Base-by-base conservation (phyloP, 768 basidiomycete genomes). In the Filobasidium wieringae region DNA sequence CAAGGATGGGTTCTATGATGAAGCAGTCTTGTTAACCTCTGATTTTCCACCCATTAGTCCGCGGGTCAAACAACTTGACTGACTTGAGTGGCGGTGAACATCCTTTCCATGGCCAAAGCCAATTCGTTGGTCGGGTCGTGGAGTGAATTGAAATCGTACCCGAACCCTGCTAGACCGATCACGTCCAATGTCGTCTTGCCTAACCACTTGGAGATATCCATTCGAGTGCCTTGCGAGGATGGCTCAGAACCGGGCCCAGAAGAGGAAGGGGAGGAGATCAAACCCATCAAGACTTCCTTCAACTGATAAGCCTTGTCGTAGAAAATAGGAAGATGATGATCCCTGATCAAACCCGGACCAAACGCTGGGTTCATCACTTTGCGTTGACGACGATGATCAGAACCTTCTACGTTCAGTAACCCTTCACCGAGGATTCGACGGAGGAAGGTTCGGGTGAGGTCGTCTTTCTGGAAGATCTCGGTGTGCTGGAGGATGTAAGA, bases 101-200 rank as follows among this genome's bases (percentile, higher is more conserved):
- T 68, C 15, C 63, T 58, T 11, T 64, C 72, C 17, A 81, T 83
- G 4, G 82, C 78, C 56, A 79, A 84, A 58, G 90, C 90, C 83
- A 91, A 87, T 55, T 89, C 86, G 66, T 83, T 86, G 71, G 88
- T 87, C 0, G 88, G 87, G 43, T 87, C 79, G 45, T 85, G 79
- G 33, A 93, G 84, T 1, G 90, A 83, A 60, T 86, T 82, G 76
- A 95, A 90, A 57, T 84, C 78, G 66, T 92, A 80, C 64, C 71
- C 76, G 67, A 92, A 93, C 63, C 87, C 65, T 39, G 89, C 83
- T 34, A 84, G 75, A 8, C 86, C 86, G 51, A 90, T 87, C 55
- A 86, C 80, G 61, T 88, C 87, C 8, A 88, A 76, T 3, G 86
- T 87, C 50, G 80, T 79, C 55, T 80, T 80, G 39, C 80, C 81